These are phyloP conservation scores for Clitoria ternatea DNA, from an alignment of 306 rosid genomes.

Conservation along the genomic window DNA sequence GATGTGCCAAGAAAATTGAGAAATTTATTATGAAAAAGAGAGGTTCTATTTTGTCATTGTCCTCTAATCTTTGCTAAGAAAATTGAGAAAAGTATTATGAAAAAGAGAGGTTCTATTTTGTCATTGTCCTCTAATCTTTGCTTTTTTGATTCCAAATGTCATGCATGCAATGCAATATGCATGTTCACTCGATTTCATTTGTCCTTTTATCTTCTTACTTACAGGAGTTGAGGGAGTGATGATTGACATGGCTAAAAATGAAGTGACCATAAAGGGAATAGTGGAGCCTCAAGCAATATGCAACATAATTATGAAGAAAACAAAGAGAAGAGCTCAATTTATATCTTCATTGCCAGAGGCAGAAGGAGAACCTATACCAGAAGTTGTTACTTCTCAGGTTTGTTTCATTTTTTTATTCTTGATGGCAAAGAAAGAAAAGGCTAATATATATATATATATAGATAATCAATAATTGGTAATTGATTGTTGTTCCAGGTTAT, in stretches of 20 bases:
- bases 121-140: background rate
- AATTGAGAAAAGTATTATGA: constrained; percentile 63
- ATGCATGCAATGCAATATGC: no score
- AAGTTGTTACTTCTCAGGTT: constrained; percentile 73
- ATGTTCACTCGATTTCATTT: background rate
- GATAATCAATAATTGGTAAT: background rate
- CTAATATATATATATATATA: background rate
- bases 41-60: constrained; percentile 35
- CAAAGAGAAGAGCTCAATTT: constrained; percentile 58
- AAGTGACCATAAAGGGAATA: constrained; percentile 76
- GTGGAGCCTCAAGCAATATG: constrained; percentile 79
- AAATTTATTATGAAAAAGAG: constrained; percentile 58
- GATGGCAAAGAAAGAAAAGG: background rate
- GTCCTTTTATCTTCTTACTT: background rate
- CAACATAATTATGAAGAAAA: constrained; percentile 53
- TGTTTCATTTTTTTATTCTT: background rate
- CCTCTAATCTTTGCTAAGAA: constrained; percentile 49
- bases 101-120: constrained; percentile 49
- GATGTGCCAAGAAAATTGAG: constrained; percentile 86
- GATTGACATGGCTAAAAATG: constrained; percentile 64
- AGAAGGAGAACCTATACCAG: constrained; percentile 69
- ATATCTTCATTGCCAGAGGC: constrained; percentile 72
- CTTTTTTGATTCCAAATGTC: background rate
- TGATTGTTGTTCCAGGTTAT: constrained; percentile 50
- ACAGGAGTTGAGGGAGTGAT: constrained; percentile 76